Evolutionary conservation across 331 rosid genomes (phyloP), one percentile per base, ranked within the genome.

Genomic region (Acacia concinna): DNA sequence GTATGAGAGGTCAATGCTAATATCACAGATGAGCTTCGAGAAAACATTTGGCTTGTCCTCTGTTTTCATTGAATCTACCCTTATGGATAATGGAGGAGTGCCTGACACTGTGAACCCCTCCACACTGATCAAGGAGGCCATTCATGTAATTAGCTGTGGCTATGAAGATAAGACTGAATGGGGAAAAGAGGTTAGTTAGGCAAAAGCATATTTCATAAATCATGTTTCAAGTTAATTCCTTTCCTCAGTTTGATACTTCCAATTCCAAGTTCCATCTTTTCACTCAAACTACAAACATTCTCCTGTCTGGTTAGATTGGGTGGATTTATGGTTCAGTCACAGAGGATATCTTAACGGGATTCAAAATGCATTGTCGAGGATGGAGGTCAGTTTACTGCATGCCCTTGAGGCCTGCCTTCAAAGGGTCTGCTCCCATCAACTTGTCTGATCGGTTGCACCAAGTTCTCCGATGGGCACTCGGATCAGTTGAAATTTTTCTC

Each of bases 381-480:
- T 96, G 99, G 99, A 91, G 99, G 76, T 96, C 99, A 75, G 78
- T 93, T 73, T 96, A 96, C 89, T 96, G 98, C 92, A 93, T 93
- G 96, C 99, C 99, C 32, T 25, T 88, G 56, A 96, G 98, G 89
- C 96, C 98, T 79, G 98, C 99, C 81, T 96, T 96, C 94, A 96
- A 96, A 80, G 98, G 99, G 44, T 93, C 99, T 20, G 99, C 99
- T 0, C 98, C 99, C 43, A 91, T 95, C 82, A 93, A 95, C 70
- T 85, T 95, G 74, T 96, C 99, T 2, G 99, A 96, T 84, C 80
- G 99, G 67, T 85, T 96, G 89, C 97, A 91, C 83, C 98, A 96
- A 93, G 99, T 96, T 83, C 95, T 96, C 73, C 90, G 98, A 62
- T 96, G 99, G 99, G 99, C 98, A 11, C 98, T 96, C 66, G 99